Percentiles rank a stretch among this genome's conserved stretches.
phyloP scores from a whole-genome alignment of 441 rosid genomes.

The Populus trichocarpa region DNA sequence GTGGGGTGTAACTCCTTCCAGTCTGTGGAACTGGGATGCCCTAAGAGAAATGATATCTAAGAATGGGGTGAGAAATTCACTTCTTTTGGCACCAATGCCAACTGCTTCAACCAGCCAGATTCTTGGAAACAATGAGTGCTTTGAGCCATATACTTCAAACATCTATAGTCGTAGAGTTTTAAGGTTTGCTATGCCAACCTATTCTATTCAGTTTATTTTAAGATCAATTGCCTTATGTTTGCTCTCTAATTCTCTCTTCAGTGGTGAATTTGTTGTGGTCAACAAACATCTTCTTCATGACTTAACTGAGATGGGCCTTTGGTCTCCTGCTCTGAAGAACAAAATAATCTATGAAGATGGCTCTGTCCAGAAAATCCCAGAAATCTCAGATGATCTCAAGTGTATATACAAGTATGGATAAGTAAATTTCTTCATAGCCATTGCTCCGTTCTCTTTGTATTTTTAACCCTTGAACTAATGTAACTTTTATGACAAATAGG shows the following conservation, averaged over 20 bases:
- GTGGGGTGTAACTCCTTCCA: constrained; percentile 78
- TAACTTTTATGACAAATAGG: constrained; percentile 31
- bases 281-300: constrained; percentile 96
- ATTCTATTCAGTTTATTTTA: neutral
- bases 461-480: neutral
- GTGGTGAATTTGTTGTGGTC: constrained; percentile 94
- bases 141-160: constrained; percentile 90
- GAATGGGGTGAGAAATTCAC: constrained; percentile 83
- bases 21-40: constrained; percentile 67
- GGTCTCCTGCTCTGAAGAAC: constrained; percentile 76
- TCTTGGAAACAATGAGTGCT: constrained; percentile 91
- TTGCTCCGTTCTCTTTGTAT: neutral
- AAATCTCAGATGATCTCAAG: constrained; percentile 70
- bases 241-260: constrained; percentile 23
- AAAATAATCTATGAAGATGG: constrained; percentile 69
- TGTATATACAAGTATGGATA: constrained; percentile 63
- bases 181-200: constrained; percentile 41
- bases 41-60: constrained; percentile 55
- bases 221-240: neutral
- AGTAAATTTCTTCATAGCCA: neutral
- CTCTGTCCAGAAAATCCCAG: constrained; percentile 67
- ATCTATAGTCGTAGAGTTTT: constrained; percentile 86
- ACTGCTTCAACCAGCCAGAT: constrained; percentile 97
- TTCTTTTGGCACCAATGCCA: constrained; percentile 90
- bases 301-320: constrained; percentile 80